Conservation (phyloP, 164 flowering plant genomes). For the Sextonia rubra region DNA sequence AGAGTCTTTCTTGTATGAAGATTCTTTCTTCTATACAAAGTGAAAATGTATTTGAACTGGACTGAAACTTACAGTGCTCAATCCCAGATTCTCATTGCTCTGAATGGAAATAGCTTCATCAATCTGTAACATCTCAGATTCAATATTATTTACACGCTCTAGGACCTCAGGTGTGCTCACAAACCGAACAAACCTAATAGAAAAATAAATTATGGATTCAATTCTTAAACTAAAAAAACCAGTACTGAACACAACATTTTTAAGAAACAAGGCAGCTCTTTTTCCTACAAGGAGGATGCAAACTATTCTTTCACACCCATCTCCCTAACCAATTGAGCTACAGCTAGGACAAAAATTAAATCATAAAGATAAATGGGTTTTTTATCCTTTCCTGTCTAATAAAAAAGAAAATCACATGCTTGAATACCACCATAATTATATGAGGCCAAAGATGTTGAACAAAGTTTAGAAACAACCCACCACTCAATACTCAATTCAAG, state of each 20-base stretch:
- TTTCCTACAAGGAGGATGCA: background rate
- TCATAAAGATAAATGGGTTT: background rate
- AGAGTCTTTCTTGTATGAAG: background rate
- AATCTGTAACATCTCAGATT: constrained; percentile 76
- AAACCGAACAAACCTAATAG: constrained; percentile 85
- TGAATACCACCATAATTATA: background rate
- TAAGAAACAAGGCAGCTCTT: background rate
- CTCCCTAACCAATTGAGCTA: too few relatives aligned
- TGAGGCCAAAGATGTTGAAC: background rate
- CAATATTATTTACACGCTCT: constrained; percentile 80
- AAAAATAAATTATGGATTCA: constrained; percentile 1
- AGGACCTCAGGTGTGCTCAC: constrained; percentile 94
- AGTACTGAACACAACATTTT: too few relatives aligned
- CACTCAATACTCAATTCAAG: background rate
- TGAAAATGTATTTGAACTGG: background rate
- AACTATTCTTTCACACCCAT: too few relatives aligned
- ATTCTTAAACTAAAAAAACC: background rate
- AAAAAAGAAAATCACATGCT: background rate
- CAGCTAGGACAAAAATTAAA: background rate
- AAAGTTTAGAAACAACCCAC: background rate
- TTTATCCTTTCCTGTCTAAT: background rate
- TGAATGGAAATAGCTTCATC: constrained; percentile 50
- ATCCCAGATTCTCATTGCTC: constrained; percentile 46
- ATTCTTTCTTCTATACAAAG: background rate
- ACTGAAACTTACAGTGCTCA: constrained; percentile 42